phyloP scores from a whole-genome alignment of 2,329 filamentous ascomycete genomes.

The Herpotrichia juniperi region DNA sequence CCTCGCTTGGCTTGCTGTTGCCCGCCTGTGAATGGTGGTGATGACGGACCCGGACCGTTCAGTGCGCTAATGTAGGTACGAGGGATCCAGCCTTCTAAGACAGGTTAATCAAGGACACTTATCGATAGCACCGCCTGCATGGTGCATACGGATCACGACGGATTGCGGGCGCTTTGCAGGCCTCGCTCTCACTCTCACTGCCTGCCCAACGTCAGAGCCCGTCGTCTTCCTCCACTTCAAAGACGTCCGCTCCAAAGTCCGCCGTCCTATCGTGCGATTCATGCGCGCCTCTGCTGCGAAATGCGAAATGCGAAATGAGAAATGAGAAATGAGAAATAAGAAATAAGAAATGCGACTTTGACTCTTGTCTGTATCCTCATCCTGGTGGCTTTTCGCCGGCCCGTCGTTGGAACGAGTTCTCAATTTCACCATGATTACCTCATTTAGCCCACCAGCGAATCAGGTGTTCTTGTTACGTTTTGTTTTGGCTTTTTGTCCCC shows the following conservation, averaged over 20 bases:
- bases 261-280: too few species aligned
- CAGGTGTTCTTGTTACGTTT: neutral
- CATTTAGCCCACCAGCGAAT: neutral
- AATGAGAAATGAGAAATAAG: too few species aligned
- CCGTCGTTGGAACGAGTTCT: neutral
- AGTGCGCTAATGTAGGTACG: slow-evolving; percentile 6
- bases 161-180: neutral
- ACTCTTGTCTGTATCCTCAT: neutral
- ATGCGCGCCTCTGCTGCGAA: too few species aligned
- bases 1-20: neutral
- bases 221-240: too few species aligned
- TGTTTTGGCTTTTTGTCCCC: neutral
- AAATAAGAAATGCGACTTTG: too few species aligned
- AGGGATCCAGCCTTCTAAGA: neutral
- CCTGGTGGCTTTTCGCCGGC: neutral
- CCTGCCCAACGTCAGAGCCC: neutral
- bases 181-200: too few species aligned
- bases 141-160: neutral
- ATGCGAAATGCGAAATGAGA: too few species aligned
- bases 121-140: neutral
- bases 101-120: neutral
- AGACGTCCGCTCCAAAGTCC: neutral
- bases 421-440: neutral
- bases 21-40: neutral
- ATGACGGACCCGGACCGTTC: neutral